Evolutionary conservation across 257 asterid species (phyloP).

Genomic region (Parsonsia alboflavescens): DNA sequence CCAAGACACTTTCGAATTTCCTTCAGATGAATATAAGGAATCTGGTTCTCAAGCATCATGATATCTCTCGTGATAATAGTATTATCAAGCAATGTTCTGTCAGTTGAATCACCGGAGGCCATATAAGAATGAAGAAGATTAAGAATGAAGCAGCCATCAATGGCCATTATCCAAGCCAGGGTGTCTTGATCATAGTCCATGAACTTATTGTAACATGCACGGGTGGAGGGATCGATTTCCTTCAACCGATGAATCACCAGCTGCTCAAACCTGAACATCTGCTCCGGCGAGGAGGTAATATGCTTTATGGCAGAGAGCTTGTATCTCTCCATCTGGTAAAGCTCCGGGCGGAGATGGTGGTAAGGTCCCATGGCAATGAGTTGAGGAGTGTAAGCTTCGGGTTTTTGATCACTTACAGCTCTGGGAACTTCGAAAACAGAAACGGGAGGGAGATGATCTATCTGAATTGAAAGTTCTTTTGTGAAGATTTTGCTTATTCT

Average conservation of each 20-base stretch:
- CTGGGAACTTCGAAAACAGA: constrained; percentile 37
- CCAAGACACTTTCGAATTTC: constrained; percentile 15
- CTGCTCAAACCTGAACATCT: constrained; percentile 17
- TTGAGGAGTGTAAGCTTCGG: constrained; percentile 45
- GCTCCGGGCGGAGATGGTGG: constrained; percentile 43
- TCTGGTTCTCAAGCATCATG: constrained; percentile 46
- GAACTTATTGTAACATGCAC: constrained; percentile 40
- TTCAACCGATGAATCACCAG: constrained; percentile 26
- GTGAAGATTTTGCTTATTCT: constrained; percentile 25
- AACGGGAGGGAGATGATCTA: constrained; percentile 28
- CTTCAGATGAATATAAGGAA: constrained; percentile 27
- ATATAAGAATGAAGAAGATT: constrained; percentile 12
- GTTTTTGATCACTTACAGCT: constrained; percentile 23
- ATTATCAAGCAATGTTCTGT: constrained; percentile 16
- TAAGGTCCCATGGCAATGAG: constrained; percentile 40
- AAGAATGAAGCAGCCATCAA: constrained; percentile 43
- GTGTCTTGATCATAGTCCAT: constrained; percentile 35
- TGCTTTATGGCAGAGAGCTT: constrained; percentile 35
- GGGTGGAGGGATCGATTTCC: constrained; percentile 24
- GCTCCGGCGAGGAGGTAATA: constrained; percentile 13
- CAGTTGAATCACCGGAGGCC: neutral
- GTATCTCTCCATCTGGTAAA: constrained; percentile 37
- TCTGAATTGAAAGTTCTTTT: constrained; percentile 20
- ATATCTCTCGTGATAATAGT: constrained; percentile 27
- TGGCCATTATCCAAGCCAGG: constrained; percentile 38